Conservation (phyloP, 441 rosid genomes). For the Mallotus repandus region DNA sequence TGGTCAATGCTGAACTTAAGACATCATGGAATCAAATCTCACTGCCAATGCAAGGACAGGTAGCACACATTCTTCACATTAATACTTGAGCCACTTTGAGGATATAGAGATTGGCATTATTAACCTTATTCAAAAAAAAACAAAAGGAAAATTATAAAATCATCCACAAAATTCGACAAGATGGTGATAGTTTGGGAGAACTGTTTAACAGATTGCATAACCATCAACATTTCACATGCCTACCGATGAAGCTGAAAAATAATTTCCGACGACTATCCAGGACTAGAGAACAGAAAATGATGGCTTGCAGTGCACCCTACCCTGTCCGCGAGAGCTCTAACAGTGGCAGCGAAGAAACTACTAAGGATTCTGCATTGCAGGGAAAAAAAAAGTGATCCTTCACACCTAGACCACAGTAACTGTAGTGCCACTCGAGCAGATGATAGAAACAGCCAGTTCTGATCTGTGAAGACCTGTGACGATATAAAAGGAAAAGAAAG, state of each 20-base stretch:
- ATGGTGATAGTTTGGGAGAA: background rate
- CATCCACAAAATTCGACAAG: background rate
- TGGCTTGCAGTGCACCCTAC: background rate
- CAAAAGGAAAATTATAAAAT: background rate
- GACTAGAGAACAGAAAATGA: background rate
- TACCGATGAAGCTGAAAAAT: too few relatives aligned
- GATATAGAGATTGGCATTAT: background rate
- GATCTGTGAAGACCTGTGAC: background rate
- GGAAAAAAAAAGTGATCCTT: background rate
- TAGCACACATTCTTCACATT: too few relatives aligned
- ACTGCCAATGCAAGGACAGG: background rate
- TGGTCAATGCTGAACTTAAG: too few relatives aligned
- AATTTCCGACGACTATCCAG: background rate
- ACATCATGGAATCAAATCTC: background rate
- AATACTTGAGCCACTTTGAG: too few relatives aligned
- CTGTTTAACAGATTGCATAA: background rate
- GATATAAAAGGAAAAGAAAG: background rate
- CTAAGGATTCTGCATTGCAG: background rate
- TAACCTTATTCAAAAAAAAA: too few relatives aligned
- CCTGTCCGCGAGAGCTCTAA: conserved; percentile 4
- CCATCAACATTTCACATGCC: background rate
- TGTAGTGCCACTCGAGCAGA: background rate
- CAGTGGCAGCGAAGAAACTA: background rate
- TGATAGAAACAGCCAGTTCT: background rate
- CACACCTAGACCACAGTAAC: background rate